Evolutionary conservation across 2,329 filamentous ascomycete genomes (phyloP).

Genomic region (Ophiognomonia clavigignenti-juglandacearum): DNA sequence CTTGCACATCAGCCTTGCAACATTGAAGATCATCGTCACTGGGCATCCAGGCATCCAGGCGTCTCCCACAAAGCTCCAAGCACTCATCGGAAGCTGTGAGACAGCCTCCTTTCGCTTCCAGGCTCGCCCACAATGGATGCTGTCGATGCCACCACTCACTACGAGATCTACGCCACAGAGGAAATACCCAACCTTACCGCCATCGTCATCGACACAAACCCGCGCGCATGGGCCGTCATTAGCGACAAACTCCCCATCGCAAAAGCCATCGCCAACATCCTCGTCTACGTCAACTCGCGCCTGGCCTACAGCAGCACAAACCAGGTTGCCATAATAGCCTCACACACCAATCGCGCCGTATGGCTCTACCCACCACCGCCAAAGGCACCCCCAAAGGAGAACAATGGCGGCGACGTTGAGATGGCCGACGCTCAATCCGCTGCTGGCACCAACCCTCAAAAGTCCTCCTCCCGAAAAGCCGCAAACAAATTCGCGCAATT

Average conservation of each 20-base stretch:
- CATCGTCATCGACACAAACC: conserved; percentile 93
- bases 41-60: no score
- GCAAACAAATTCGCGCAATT: conserved; percentile 95
- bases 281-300: conserved; percentile 96
- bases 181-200: conserved; percentile 77
- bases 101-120: not conserved
- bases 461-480: no score
- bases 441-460: no score
- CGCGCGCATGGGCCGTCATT: conserved; percentile 80
- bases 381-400: conserved; percentile 16
- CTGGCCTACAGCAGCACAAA: conserved; percentile 91
- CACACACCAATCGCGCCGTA: conserved; percentile 77
- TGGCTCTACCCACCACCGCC: conserved; percentile 76
- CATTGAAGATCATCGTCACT: no score
- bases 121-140: conserved; percentile 41
- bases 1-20: no score
- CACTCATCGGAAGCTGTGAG: not conserved
- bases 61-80: no score
- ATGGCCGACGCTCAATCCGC: no score
- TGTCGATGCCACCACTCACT: conserved; percentile 57
- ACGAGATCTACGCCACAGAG: conserved; percentile 48
- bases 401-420: conserved; percentile 40
- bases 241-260: conserved; percentile 71
- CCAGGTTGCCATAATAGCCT: conserved; percentile 85
- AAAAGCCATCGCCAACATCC: conserved; percentile 77